Base-by-base conservation (phyloP, 345 rosid species). In the Noccaea bulbosa region DNA sequence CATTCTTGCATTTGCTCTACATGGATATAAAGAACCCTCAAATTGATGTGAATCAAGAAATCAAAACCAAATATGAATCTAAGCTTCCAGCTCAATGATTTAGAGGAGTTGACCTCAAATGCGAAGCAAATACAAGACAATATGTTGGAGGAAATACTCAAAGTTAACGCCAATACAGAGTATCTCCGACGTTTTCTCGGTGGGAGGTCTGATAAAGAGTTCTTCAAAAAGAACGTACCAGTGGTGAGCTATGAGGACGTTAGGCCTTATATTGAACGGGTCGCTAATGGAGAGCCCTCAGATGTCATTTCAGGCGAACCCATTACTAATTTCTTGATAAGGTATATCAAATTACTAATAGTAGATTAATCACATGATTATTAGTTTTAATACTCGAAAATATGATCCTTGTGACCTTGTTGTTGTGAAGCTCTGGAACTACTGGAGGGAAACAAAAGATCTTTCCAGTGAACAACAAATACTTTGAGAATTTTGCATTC, bases 381-480 rank as follows among this genome's bases (percentile, higher is more conserved):
- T 27, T 27, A 27, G 30, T 27, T 27, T 27, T 27, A 27, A 27
- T 27, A 27, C 30, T 27, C 30, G 30, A 27, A 27, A 27, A 27
- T 27, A 27, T 27, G 30, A 27, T 27, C 4, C 30, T 27, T 27
- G 30, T 27, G 30, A 27, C 30, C 30, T 27, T 27, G 30, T 4
- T 27, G 30, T 27, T 27, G 30, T 79, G 71, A 82, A 89, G 96
- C 81, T 79, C 89, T 2, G 91, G 96, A 17, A 89, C 92, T 41
- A 84, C 90, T 0, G 92, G 86, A 34, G 90, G 96, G 24, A 78
- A 73, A 52, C 89, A 81, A 10, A 89, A 87, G 78, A 46, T 85
- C 77, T 76, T 89, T 80, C 93, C 92, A 11, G 78, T 83, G 5
- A 84, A 65, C 22, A 8, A 49, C 35, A 65, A 37, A 9, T 65